Evolutionary conservation across 2,329 filamentous ascomycete genomes (phyloP).

Genomic region (Ophiostoma ulmi): DNA sequence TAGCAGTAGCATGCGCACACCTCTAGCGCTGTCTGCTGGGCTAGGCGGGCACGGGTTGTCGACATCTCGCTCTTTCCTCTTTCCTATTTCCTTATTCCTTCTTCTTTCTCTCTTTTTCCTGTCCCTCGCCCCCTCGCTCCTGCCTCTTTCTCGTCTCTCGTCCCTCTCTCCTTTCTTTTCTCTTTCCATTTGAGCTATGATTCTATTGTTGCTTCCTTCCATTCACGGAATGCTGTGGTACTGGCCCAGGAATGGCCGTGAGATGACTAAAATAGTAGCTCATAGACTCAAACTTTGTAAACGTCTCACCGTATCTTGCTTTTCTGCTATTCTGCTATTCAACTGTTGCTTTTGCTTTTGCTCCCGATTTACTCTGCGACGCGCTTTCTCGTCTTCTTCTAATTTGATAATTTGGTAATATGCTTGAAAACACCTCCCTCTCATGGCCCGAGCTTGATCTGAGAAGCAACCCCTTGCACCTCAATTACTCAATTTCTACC

Average conservation of each 20-base stretch:
- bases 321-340: background rate
- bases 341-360: too few relatives aligned
- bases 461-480: slow-evolving; percentile 7
- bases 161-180: background rate
- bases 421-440: slow-evolving; percentile 10
- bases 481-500: slow-evolving; percentile 6
- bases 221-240: background rate
- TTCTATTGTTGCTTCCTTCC: background rate
- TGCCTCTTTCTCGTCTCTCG: slow-evolving; percentile 8
- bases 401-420: slow-evolving; percentile 8
- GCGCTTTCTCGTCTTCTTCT: background rate
- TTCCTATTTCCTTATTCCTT: slow-evolving; percentile 5
- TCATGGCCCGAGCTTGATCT: slow-evolving; percentile 9
- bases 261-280: background rate
- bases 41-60: slow-evolving; percentile 1
- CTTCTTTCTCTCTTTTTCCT: slow-evolving; percentile 10
- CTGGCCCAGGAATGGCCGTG: slow-evolving; percentile 7
- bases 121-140: slow-evolving; percentile 22
- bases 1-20: slow-evolving; percentile 5
- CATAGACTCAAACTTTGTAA: background rate
- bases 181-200: background rate
- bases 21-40: slow-evolving; percentile 17
- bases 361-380: background rate
- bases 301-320: slow-evolving; percentile 11
- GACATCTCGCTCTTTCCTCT: slow-evolving; percentile 17